Base-by-base conservation (phyloP, 2,329 filamentous ascomycete genomes). In the Boeremia exigua region DNA sequence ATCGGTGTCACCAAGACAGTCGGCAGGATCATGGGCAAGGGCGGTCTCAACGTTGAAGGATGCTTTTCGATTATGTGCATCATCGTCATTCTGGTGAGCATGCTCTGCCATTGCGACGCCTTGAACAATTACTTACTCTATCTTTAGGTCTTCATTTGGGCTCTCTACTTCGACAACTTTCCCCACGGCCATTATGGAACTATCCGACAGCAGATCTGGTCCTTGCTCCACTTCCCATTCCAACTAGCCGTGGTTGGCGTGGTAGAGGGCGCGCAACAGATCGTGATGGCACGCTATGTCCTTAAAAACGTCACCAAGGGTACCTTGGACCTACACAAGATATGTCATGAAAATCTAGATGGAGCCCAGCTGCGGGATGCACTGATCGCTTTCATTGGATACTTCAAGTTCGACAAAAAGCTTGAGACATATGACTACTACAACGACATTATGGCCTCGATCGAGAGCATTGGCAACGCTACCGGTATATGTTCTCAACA, bases 161-260 rank as follows among this genome's bases (percentile, higher is more conserved):
- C 87, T 71, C 75, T 83, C 6, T 86, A 87, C 66, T 85, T 85
- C 46, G 81, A 86, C 55, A 80, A 86, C 29, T 83, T 78, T 70
- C 84, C 72, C 55, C 79, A 70, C 45, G 76, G 77, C 29, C 75
- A 78, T 50, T 81, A 82, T 56, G 81, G 81, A 33, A 81, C 77
- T 28, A 76, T 85, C 40, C 81, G 84, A 4, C 87, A 89, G 60
- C 83, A 86, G 46, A 72, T 85, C 48, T 86, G 84, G 84, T 79
- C 81, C 0, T 53, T 78, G 2, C 69, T 85, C 0, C 86, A 88
- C 72, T 84, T 88, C 56, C 86, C 86, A 0, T 84, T 88, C 62
- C 86, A 89, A 60, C 79, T 88, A 2, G 77, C 83, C 6, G 80
- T 89, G 29, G 82, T 87, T 12, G 80, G 89, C 6, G 81, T 88